Evolutionary conservation across 1,284 basidiomycete genomes (phyloP), one percentile per base, ranked within the genome.

Genomic region (Ganoderma resinaceum): DNA sequence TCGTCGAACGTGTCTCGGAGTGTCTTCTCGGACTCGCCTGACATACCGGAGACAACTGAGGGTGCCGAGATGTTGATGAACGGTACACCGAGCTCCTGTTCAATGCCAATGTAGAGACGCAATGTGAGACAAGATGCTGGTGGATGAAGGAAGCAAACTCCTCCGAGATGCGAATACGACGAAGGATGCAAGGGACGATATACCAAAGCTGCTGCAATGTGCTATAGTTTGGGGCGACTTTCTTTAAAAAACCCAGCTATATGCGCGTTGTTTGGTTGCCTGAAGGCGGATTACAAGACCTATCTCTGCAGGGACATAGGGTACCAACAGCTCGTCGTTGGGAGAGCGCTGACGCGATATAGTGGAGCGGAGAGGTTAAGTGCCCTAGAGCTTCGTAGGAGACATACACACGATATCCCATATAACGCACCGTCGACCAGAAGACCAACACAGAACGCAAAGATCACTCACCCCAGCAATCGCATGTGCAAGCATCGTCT

Each of bases 1-100:
- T 98, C 95, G 53, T 98, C 97, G 77, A 99, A 99, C 0, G 95
- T 97, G 76, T 99, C 97, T 58, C 97, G 85, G 20, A 99, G 82
- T 0, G 96, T 96, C 82, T 97, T 98, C 80, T 99, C 97, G 0
- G 94, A 96, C 82, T 99, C 97, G 67, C 97, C 97, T 0, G 95
- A 98, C 92, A 99, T 98, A 0, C 97, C 97, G 0, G 94, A 96
- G 1, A 99, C 96, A 70, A 99, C 94, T 0, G 93, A 95, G 0
- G 97, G 97, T 0, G 97, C 97, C 5, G 95, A 97, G 66, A 99
- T 91, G 64, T 86, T 94, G 72, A 99, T 95, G 78, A 99, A 98
- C 0, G 97, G 97, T 2, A 98, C 87, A 1, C 90, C 93, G 1
- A 98, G 85, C 83, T 98, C 95, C 95, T 96, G 52, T 49, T 62